Evolutionary conservation across 352 stramenopile species (phyloP).

Genomic region (Phytophthora citrophthora): DNA sequence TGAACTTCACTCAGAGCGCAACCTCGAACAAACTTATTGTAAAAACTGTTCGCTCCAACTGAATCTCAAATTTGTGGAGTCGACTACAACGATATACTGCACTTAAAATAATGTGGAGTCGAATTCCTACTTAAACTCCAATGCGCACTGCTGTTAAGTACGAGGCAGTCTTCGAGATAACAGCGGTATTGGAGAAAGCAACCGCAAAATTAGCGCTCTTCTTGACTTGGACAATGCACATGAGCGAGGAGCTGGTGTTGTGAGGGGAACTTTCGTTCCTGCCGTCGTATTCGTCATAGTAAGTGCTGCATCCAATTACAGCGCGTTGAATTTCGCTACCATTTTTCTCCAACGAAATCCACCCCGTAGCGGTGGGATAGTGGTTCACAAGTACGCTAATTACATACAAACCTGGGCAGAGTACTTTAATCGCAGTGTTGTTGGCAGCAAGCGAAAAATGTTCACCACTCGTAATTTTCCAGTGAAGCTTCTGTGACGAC

Average conservation of each 20-base stretch:
- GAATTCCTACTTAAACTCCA: background rate
- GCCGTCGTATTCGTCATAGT: background rate
- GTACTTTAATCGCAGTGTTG: background rate
- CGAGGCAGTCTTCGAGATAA: background rate
- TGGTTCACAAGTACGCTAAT: constrained; percentile 23
- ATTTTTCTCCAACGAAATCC: constrained; percentile 1
- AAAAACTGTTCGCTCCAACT: no score
- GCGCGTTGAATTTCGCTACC: constrained; percentile 2
- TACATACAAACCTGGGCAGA: constrained; percentile 3
- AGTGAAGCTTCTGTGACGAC: background rate
- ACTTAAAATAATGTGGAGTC: no score
- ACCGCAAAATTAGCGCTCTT: background rate
- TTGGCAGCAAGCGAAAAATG: constrained; percentile 4
- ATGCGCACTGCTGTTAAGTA: constrained; percentile 16
- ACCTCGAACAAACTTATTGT: no score
- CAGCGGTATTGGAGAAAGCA: background rate
- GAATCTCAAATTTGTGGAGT: no score
- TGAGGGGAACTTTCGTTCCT: background rate
- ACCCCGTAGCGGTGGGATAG: background rate
- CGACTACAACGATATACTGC: no score
- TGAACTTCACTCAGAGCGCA: no score
- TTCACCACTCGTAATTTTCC: background rate
- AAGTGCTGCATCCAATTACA: background rate
- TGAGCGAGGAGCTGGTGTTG: background rate
- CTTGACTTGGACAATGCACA: constrained; percentile 6